Evolutionary conservation across 1,284 basidiomycete genomes (phyloP), one percentile per base, ranked within the genome.

Genomic region (Somion occarium): DNA sequence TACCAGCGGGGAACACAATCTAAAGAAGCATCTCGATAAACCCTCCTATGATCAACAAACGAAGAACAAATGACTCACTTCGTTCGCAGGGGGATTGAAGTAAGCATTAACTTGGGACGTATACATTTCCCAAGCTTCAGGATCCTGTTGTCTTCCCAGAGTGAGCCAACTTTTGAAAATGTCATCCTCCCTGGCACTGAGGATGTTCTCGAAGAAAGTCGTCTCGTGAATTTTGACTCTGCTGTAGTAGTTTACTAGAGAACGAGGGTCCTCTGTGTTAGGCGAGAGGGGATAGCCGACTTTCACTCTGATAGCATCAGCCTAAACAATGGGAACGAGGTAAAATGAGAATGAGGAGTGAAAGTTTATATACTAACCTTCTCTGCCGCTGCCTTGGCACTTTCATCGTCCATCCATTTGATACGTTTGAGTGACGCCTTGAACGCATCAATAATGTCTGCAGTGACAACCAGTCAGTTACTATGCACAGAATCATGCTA

Each of bases 1-100:
- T 95, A 38, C 96, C 96, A 13, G 96, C 96, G 3, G 96, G 95
- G 76, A 99, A 98, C 15, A 95, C 92, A 53, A 98, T 96, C 85
- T 96, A 71, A 50, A n/a, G 5, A 5, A 18, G 12, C 12, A 13
- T 24, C 9, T 38, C 12, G 44, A 27, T 43, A 18, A 26, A 48
- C 13, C 41, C 37, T 38, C 18, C 24, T 34, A 30, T 44, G 42
- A 48, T 47, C 39, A 25, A 51, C 11, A 22, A 46, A 3, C 13
- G 3, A n/a, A 7, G 20, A 46, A 20, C 18, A 27, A 18, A 20
- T 61, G 30, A 52, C 67, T 27, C 53, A 88, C 86, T 72, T 90
- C 86, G 55, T 93, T 93, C 1, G 82, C 79, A 12, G 85, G 82
- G 9, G 90, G 89, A 56, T 86, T 86, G 68, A 84, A 88, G 67